A percentile compares a stretch with the other conserved stretches of the same genome.
Conservation (phyloP, 768 basidiomycete species). For the Auriculariales sp. region DNA sequence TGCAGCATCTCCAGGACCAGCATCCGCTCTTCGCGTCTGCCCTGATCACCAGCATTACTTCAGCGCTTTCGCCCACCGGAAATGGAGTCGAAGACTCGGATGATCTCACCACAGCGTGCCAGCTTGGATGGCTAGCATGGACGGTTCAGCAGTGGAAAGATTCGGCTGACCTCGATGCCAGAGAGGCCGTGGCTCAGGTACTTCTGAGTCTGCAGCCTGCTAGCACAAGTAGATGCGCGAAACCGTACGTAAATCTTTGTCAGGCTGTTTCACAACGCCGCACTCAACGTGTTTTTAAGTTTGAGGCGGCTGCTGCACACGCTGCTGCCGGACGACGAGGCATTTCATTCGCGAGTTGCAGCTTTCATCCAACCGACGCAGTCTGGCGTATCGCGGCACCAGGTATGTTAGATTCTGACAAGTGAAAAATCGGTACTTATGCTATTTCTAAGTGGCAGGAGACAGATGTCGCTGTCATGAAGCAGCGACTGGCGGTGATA, state of each 20-base stretch:
- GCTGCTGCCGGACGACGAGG: slow-evolving; percentile 16
- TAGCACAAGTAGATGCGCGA: slow-evolving; percentile 9
- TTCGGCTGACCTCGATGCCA: slow-evolving; percentile 13
- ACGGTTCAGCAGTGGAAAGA: slow-evolving; percentile 26
- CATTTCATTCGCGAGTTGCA: neutral
- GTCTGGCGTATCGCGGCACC: too few species aligned
- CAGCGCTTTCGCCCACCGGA: neutral
- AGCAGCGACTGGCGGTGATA: neutral
- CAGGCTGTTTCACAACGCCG: slow-evolving; percentile 2
- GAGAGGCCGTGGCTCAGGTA: slow-evolving; percentile 24
- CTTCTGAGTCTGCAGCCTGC: slow-evolving; percentile 26
- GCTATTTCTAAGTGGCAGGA: slow-evolving; percentile 5
- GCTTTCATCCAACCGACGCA: slow-evolving; percentile 6
- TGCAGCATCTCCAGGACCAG: slow-evolving; percentile 38
- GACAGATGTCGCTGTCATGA: slow-evolving; percentile 6
- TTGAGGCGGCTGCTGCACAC: slow-evolving; percentile 24
- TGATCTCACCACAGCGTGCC: slow-evolving; percentile 24
- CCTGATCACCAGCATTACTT: slow-evolving; percentile 32
- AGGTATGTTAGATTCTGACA: too few species aligned
- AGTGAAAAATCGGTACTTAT: neutral
- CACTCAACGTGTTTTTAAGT: slow-evolving; percentile 7
- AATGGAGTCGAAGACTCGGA: slow-evolving; percentile 8
- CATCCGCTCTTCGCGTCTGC: slow-evolving; percentile 40
- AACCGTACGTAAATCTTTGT: slow-evolving; percentile 22
- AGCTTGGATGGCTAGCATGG: slow-evolving; percentile 64